A percentile compares a stretch with the other conserved stretches of the same genome.
phyloP scores from a whole-genome alignment of 2,329 filamentous ascomycete species.

The Pseudogymnoascus sp. region DNA sequence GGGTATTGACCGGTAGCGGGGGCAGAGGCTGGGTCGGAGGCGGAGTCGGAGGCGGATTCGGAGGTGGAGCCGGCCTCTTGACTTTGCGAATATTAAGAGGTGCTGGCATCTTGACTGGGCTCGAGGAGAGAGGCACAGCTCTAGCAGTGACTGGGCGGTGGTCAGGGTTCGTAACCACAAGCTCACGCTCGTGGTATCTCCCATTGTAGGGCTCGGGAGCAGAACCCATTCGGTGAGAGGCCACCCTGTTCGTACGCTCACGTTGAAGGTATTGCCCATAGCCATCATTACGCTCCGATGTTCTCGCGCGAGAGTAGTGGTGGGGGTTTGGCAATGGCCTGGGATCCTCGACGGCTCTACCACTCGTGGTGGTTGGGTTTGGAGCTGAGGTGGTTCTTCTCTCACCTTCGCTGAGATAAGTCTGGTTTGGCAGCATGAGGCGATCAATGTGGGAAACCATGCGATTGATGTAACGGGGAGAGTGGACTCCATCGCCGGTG shows the following conservation, averaged over 20 bases:
- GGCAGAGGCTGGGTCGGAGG: not conserved
- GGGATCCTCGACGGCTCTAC: not conserved
- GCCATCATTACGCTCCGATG: not conserved
- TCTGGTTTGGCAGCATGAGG: constrained; percentile 37
- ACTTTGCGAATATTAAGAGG: constrained; percentile 24
- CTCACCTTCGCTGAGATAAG: constrained; percentile 11
- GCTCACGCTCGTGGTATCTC: constrained; percentile 11
- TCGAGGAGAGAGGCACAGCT: constrained; percentile 18
- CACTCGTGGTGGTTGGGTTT: constrained; percentile 23
- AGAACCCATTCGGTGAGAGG: constrained; percentile 22
- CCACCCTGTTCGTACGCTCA: constrained; percentile 13
- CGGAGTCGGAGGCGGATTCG: constrained; percentile 2
- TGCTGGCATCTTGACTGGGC: constrained; percentile 24
- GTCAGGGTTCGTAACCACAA: not conserved
- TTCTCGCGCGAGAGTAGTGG: not conserved
- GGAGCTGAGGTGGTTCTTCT: constrained; percentile 12
- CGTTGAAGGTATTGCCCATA: constrained; percentile 11
- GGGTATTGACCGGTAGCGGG: not conserved
- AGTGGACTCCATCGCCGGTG: constrained; percentile 24
- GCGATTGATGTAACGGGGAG: constrained; percentile 43
- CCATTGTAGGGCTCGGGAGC: constrained; percentile 22
- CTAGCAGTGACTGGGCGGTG: not conserved
- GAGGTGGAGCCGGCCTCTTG: constrained; percentile 22
- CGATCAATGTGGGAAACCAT: constrained; percentile 52
- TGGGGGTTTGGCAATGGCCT: not conserved